Evolutionary conservation across 2,329 filamentous ascomycete species (phyloP).

Genomic region (Verticillium klebahnii): DNA sequence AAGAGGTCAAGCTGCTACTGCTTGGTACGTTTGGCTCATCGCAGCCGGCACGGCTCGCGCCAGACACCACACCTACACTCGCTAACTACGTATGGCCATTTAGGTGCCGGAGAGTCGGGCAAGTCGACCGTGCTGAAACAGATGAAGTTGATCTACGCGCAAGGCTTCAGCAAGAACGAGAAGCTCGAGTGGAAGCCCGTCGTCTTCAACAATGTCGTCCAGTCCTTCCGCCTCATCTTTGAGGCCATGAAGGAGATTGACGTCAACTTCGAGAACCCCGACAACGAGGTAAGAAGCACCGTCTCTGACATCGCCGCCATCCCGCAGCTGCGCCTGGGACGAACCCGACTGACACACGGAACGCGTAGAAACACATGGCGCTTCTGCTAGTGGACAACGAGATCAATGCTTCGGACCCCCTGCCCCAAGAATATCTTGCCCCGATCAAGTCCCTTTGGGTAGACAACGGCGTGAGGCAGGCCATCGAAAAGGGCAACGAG

Average conservation of each 20-base stretch:
- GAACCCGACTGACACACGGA: not conserved
- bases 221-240: constrained; percentile 85
- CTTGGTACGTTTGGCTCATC: constrained; percentile 59
- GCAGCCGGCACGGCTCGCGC: not conserved
- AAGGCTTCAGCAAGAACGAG: constrained; percentile 85
- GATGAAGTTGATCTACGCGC: constrained; percentile 96
- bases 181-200: constrained; percentile 92
- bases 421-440: constrained; percentile 72
- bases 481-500: constrained; percentile 92
- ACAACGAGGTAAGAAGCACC: constrained; percentile 64
- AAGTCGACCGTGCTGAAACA: constrained; percentile 98
- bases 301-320: constrained; percentile 10
- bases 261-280: constrained; percentile 71
- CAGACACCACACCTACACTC: not conserved
- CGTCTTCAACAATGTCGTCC: constrained; percentile 91
- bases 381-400: constrained; percentile 76
- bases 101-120: constrained; percentile 85
- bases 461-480: constrained; percentile 76
- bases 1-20: constrained; percentile 89
- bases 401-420: constrained; percentile 73
- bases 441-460: constrained; percentile 83
- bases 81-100: not conserved
- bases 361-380: constrained; percentile 66
- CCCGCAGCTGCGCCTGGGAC: not conserved
- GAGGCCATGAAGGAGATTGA: constrained; percentile 86